Percentiles rank a stretch among this genome's conserved stretches.
Conservation (phyloP, 1,284 basidiomycete genomes). For the Boletus sp. region DNA sequence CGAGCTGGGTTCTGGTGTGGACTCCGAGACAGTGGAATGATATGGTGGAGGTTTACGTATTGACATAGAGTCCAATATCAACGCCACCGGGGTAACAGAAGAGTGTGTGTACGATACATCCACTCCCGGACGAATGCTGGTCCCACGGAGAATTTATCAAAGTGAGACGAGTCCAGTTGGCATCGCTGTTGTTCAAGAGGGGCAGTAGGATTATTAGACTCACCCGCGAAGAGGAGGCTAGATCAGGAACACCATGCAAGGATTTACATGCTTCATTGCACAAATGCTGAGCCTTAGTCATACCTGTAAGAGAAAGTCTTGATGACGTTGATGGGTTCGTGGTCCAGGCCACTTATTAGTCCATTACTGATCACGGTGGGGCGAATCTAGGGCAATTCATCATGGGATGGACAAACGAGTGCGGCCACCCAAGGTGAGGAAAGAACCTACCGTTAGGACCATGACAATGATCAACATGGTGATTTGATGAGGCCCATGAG, state of each 20-base stretch:
- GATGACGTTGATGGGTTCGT: not conserved
- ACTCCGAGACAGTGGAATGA: not conserved
- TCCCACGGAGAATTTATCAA: not conserved
- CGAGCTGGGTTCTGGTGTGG: not conserved
- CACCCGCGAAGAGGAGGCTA: not conserved
- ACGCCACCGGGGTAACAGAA: not conserved
- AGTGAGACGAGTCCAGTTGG: no score
- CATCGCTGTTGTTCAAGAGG: not conserved
- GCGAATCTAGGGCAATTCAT: not conserved
- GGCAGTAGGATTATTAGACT: not conserved
- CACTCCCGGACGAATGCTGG: not conserved
- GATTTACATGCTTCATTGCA: not conserved
- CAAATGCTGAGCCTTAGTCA: not conserved
- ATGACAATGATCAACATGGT: conserved; percentile 2
- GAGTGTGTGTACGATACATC: not conserved
- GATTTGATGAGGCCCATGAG: conserved; percentile 2
- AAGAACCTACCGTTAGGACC: not conserved
- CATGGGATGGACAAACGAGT: not conserved
- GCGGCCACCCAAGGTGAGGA: not conserved
- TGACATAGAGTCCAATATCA: not conserved
- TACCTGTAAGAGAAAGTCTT: not conserved
- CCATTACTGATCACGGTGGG: not conserved
- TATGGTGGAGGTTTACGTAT: not conserved
- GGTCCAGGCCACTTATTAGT: not conserved
- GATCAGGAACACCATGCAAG: not conserved